phyloP scores from a whole-genome alignment of 768 basidiomycete species.

The Pholiota microspora region DNA sequence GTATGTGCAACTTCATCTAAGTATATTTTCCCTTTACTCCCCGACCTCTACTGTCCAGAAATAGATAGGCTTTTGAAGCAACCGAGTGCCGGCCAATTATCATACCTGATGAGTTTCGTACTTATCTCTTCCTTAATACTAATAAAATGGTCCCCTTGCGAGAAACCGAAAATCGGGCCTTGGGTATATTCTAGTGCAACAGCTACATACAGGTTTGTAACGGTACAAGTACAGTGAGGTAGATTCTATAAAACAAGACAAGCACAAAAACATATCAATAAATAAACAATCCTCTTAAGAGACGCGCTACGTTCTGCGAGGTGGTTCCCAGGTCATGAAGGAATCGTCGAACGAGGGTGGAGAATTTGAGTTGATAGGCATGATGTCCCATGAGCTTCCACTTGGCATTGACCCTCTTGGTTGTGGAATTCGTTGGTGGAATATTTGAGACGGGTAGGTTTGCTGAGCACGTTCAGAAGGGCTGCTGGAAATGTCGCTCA shows the following conservation, averaged over 20 bases:
- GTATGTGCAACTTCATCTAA: too few species aligned
- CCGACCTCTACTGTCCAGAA: background rate
- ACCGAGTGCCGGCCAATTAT: background rate
- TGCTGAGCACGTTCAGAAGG: conserved; percentile 18
- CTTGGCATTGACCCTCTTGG: conserved; percentile 17
- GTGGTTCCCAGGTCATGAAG: conserved; percentile 63
- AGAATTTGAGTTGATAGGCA: conserved; percentile 23
- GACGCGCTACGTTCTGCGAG: conserved; percentile 27
- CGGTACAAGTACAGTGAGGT: background rate
- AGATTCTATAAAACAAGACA: background rate
- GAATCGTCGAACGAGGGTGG: conserved; percentile 48
- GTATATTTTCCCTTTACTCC: too few species aligned
- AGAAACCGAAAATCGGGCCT: background rate
- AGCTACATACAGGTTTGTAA: background rate
- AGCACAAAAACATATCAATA: background rate
- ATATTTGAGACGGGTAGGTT: conserved; percentile 12
- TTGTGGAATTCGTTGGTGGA: conserved; percentile 14
- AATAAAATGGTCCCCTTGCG: background rate
- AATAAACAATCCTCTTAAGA: background rate
- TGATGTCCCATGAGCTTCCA: conserved; percentile 29
- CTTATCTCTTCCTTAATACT: background rate
- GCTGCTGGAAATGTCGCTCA: conserved; percentile 35
- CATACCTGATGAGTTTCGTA: background rate
- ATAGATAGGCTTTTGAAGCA: conserved; percentile 4
- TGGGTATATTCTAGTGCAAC: background rate